Evolutionary conservation across 352 stramenopile genomes (phyloP), one percentile per base, ranked within the genome.

Genomic region (Globisporangium middletonii): DNA sequence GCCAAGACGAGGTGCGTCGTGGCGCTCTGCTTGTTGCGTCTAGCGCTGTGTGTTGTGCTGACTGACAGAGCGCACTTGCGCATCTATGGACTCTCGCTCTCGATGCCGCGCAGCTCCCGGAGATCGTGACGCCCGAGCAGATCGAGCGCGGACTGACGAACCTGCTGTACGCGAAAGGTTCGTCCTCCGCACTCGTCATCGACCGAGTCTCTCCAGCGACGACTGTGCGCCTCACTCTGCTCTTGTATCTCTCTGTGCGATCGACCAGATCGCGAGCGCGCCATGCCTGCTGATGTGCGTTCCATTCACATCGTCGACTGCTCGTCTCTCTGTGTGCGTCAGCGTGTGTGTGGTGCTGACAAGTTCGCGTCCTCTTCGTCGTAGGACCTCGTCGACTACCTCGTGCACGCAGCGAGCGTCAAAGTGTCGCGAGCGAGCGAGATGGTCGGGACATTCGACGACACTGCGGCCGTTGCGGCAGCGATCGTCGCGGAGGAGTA

Each of bases 401-500:
- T 92, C 18, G 71, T 93, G 3, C 77, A 88, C 46, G 63, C 75
- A 35, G 63, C 75, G 16, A 92, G 83, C 57, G 52, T 90, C 27
- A 91, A 95, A 64, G 55, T 67, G 11, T 67, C 67, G 4, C 68
- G 78, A 2, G 59, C 88, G 37, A 69, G 73, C 1, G 85, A 93
- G 57, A 72, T 95, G 33, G 65, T 92, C n/a, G 85, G 85, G 4
- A 81, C 70, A n/a, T 73, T 95, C 45, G 83, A 95, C 38, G 70
- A 91, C 50, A 85, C 83, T 8, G 83, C 85, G 19, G 83, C 85
- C 6, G 58, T 90, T 35, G 81, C 81, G 0, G 55, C 69, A 15
- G 74, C 75, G n/a, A 87, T 94, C 49, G 72, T 92, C 13, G 68
- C 88, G 42, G 80, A 94, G 38, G 84, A 94, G 56, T 92, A 88